These are phyloP conservation scores for Plasmodium gonderi DNA, from an alignment of 169 alveolate genomes.

Conservation along the genomic window DNA sequence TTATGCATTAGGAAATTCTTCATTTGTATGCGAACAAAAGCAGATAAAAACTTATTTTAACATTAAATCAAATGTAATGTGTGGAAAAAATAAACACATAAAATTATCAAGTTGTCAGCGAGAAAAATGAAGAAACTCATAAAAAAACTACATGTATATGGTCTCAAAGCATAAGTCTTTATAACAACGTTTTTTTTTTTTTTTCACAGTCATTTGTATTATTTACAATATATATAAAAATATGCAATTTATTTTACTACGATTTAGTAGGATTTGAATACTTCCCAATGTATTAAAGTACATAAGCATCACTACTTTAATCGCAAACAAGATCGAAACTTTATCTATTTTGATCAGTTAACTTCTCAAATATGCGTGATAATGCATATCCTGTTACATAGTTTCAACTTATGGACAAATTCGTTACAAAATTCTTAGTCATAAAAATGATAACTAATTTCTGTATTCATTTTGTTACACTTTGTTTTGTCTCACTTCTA, in stretches of 20 bases:
- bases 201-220: neutral
- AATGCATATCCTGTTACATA: neutral
- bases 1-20: neutral
- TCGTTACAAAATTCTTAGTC: neutral
- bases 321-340: neutral
- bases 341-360: neutral
- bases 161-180: neutral
- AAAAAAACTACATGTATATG: neutral
- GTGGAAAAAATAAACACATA: neutral
- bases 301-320: neutral
- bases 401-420: neutral
- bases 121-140: neutral
- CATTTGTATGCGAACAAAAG: neutral
- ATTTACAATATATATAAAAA: neutral
- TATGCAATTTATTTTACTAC: neutral
- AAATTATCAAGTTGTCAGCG: neutral
- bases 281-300: neutral
- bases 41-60: neutral
- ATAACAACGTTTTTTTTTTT: neutral
- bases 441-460: neutral
- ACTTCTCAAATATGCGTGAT: neutral
- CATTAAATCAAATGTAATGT: neutral
- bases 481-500: neutral
- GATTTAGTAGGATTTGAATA: neutral
- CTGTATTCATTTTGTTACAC: neutral